phyloP scores from a whole-genome alignment of 2,329 filamentous ascomycete species.

The Penicillium sp. region DNA sequence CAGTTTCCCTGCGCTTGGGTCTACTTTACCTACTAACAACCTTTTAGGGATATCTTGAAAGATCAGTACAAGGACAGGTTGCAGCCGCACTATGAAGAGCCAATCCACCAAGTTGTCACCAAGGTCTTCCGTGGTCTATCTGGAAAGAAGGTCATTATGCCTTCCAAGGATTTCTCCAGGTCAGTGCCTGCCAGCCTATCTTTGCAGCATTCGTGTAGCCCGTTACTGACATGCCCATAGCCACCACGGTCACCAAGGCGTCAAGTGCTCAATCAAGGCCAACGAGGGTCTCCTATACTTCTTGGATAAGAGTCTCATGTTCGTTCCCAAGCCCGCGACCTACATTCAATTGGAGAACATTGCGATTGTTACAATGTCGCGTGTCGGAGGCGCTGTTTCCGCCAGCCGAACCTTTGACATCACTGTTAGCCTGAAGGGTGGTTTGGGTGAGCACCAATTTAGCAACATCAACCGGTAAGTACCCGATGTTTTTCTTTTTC shows the following conservation, averaged over 20 bases:
- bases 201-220: slow-evolving; percentile 1
- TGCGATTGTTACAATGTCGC: slow-evolving; percentile 87
- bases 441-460: slow-evolving; percentile 87
- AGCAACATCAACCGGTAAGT: slow-evolving; percentile 90
- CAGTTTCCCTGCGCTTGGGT: slow-evolving; percentile 15
- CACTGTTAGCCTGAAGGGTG: slow-evolving; percentile 83
- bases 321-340: slow-evolving; percentile 95
- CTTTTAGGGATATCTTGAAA: slow-evolving; percentile 65
- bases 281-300: slow-evolving; percentile 98
- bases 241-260: slow-evolving; percentile 88
- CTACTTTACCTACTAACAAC: slow-evolving; percentile 9
- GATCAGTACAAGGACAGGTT: slow-evolving; percentile 87
- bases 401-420: slow-evolving; percentile 97
- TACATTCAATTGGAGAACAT: slow-evolving; percentile 96
- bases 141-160: slow-evolving; percentile 91
- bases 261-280: slow-evolving; percentile 99
- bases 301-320: slow-evolving; percentile 97
- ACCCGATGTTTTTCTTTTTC: not conserved
- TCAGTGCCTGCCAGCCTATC: slow-evolving; percentile 29
- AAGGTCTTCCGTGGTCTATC: slow-evolving; percentile 93
- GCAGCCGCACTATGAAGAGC: slow-evolving; percentile 85
- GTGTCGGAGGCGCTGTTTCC: slow-evolving; percentile 89
- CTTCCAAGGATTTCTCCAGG: slow-evolving; percentile 87
- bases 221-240: slow-evolving; percentile 31
- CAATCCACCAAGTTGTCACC: slow-evolving; percentile 87